Percentiles rank a stretch among this genome's conserved stretches.
Evolutionary conservation across 768 basidiomycete species (phyloP).

Genomic region (Xerocomellus chrysenteron): DNA sequence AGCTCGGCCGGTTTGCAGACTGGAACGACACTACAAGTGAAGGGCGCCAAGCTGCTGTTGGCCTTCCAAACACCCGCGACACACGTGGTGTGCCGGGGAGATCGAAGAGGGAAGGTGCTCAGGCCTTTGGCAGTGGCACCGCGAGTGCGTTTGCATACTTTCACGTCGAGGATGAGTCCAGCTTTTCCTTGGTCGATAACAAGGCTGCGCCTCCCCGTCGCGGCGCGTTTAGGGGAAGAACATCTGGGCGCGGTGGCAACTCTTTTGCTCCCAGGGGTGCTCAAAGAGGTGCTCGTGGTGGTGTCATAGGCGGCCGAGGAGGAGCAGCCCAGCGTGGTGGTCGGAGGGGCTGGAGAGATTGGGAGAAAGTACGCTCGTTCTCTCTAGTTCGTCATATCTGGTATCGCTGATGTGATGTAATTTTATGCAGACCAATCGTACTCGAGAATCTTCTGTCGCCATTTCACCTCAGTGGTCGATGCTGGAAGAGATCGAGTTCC

Average conservation of each 20-base stretch:
- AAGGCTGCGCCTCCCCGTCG: slow-evolving; percentile 70
- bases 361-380: slow-evolving; percentile 74
- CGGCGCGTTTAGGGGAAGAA: slow-evolving; percentile 63
- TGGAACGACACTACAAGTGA: slow-evolving; percentile 84
- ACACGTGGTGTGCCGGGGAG: slow-evolving; percentile 53
- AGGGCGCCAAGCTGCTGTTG: slow-evolving; percentile 54
- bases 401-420: slow-evolving; percentile 4
- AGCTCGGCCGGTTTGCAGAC: slow-evolving; percentile 95
- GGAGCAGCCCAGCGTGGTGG: slow-evolving; percentile 37
- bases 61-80: slow-evolving; percentile 46
- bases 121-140: slow-evolving; percentile 87
- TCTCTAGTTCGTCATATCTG: not conserved
- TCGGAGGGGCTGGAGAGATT: slow-evolving; percentile 84
- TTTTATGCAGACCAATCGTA: slow-evolving; percentile 62
- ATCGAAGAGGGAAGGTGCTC: slow-evolving; percentile 72
- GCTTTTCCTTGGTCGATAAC: slow-evolving; percentile 94
- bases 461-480: slow-evolving; percentile 93
- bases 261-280: slow-evolving; percentile 45
- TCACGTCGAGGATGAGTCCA: slow-evolving; percentile 97
- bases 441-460: slow-evolving; percentile 89
- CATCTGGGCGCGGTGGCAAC: slow-evolving; percentile 33
- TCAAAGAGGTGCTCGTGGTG: slow-evolving; percentile 46
- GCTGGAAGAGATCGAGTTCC: slow-evolving; percentile 96
- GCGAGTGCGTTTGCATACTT: slow-evolving; percentile 94
- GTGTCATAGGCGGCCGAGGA: slow-evolving; percentile 43